phyloP scores from a whole-genome alignment of 306 rosid genomes.

The Vachellia collinsii region DNA sequence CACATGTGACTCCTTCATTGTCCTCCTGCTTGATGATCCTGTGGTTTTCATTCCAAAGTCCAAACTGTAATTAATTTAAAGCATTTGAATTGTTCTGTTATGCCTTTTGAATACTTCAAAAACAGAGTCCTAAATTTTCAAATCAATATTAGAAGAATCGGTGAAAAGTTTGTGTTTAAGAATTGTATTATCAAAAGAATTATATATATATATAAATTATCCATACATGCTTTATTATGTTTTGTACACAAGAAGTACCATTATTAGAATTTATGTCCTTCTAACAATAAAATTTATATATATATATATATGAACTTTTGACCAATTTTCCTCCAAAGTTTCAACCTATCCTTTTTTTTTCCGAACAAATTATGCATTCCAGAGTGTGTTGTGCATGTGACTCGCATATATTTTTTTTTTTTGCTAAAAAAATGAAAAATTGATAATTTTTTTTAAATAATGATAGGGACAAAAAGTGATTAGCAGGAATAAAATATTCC shows the following conservation, averaged over 20 bases:
- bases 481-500: neutral
- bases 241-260: no score
- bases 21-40: slow-evolving; percentile 47
- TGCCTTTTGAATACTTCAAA: neutral
- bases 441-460: neutral
- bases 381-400: neutral
- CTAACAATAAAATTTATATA: no score
- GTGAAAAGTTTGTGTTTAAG: no score
- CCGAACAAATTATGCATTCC: neutral
- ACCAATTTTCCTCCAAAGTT: neutral
- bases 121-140: slow-evolving; percentile 3
- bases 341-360: neutral
- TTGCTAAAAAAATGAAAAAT: no score
- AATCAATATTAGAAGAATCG: neutral
- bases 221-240: no score
- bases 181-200: no score
- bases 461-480: neutral
- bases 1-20: slow-evolving; percentile 34
- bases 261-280: no score
- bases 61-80: slow-evolving; percentile 10
- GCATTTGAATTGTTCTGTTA: slow-evolving; percentile 5
- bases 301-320: no score
- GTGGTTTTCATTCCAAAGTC: slow-evolving; percentile 42
- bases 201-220: no score
- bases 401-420: neutral